Evolutionary conservation across 2,329 filamentous ascomycete genomes (phyloP).

Genomic region (Anthostomella pinea): DNA sequence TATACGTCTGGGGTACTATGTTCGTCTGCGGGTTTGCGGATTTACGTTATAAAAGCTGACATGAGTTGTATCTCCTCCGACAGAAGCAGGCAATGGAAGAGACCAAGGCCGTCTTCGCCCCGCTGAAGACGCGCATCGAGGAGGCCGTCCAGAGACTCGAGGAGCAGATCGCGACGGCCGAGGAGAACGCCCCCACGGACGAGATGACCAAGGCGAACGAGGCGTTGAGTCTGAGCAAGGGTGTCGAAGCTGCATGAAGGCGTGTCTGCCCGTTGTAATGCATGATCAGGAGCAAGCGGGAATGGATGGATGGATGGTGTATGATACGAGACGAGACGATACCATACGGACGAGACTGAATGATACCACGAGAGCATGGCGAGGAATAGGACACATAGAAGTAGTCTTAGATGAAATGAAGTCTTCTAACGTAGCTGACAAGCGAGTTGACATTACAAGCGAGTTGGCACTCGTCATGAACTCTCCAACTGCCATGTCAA

Average conservation of each 20-base stretch:
- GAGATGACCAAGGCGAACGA: conserved; percentile 57
- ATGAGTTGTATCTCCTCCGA: not conserved
- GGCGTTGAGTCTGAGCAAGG: conserved; percentile 49
- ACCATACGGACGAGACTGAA: conserved; percentile 3
- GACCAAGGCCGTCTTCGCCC: conserved; percentile 78
- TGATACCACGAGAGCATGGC: conserved; percentile 12
- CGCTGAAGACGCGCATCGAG: conserved; percentile 67
- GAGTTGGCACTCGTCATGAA: too few relatives aligned
- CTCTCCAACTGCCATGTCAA: too few relatives aligned
- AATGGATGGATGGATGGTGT: not conserved
- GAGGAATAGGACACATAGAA: too few relatives aligned
- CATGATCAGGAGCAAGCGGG: conserved; percentile 4
- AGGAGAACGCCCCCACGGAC: conserved; percentile 42
- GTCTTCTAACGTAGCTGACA: too few relatives aligned
- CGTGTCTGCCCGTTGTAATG: too few relatives aligned
- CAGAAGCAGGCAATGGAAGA: conserved; percentile 81
- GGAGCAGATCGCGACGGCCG: conserved; percentile 67
- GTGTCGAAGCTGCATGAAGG: conserved; percentile 27
- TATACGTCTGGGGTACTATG: not conserved
- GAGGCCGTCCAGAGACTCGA: conserved; percentile 72
- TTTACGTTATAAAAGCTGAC: too few relatives aligned
- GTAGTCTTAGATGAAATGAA: too few relatives aligned
- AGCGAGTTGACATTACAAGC: too few relatives aligned
- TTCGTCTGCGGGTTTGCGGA: too few relatives aligned
- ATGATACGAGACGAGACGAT: not conserved